Base-by-base conservation (phyloP, 495 filamentous ascomycete species). In the Trichoderma reesei region DNA sequence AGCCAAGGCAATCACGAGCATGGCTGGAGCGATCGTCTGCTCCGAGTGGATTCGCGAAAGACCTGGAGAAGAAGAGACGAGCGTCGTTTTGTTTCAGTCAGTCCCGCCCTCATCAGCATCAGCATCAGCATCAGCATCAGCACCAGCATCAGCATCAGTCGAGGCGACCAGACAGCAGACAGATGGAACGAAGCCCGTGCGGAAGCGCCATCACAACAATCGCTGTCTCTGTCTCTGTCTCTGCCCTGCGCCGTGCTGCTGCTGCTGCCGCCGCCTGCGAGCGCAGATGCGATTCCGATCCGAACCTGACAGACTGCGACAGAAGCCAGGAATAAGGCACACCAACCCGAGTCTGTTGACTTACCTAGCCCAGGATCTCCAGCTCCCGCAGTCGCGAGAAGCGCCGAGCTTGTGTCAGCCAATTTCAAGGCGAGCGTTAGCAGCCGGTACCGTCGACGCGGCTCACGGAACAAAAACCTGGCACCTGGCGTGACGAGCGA, bases 121-220 rank as follows among this genome's bases (percentile, higher is more conserved):
- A 44, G 41, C n/a, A n/a, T n/a, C n/a, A 44, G 41, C 41, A 44
- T 13, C 41, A 44, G 41, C 10, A 10, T 26, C 26, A 26, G 26
- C 26, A 26, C 1, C 26, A 26, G 26, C 26, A 1, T 26, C 26
- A 26, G 26, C 26, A 1, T 26, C 26, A 48, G 20, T 18, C 44
- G 44, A 48, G 44, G 44, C 16, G 16, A n/a, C n/a, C n/a, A n/a
- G n/a, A 18, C 16, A 18, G 5, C 44, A 18, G 44, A 20, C 51
- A 33, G 51, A 56, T 56, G 51, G 51, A 56, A 56, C 51, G 26
- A 56, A 56, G 16, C 51, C 26, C 51, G 26, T 56, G 51, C 51
- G 51, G 51, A 34, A 33, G 51, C 51, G 51, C 51, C 51, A 26
- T 56, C 51, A 56, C 34, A 20, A 56, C 34, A 20, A 56, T 10